Conservation (phyloP, 495 filamentous ascomycete genomes). For the Penicillium atrosanguineum region DNA sequence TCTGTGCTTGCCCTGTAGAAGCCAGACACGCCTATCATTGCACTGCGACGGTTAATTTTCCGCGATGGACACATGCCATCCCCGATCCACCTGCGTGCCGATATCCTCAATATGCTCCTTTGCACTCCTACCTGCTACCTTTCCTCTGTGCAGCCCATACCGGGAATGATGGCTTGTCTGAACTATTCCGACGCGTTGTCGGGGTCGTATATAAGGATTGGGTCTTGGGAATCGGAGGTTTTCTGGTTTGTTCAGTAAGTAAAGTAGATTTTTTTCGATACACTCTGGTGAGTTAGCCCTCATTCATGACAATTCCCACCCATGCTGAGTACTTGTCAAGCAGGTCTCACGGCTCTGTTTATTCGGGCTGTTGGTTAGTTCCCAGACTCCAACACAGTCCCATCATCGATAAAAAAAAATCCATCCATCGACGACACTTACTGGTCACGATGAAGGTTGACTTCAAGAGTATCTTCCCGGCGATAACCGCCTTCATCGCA, state of each 20-base stretch:
- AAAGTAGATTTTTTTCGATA: background rate
- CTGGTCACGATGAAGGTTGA: conserved; percentile 6
- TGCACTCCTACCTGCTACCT: background rate
- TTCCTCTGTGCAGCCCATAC: conserved; percentile 4
- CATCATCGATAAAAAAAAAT: background rate
- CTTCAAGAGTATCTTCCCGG: conserved; percentile 22
- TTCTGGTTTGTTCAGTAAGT: background rate
- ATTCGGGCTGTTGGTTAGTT: background rate
- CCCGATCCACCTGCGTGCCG: background rate
- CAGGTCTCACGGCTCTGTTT: background rate
- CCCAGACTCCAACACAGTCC: background rate
- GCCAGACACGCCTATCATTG: background rate
- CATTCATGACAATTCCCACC: background rate
- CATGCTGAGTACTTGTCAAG: background rate
- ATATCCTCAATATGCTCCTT: background rate
- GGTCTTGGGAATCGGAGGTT: background rate
- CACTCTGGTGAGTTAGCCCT: background rate
- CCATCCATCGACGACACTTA: background rate
- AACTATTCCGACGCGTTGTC: background rate
- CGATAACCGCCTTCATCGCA: conserved; percentile 47
- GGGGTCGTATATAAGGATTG: conserved; percentile 2
- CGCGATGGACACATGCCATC: background rate
- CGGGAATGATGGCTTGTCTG: conserved; percentile 11
- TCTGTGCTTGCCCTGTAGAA: background rate
- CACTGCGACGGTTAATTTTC: background rate